Conservation (phyloP, 2,329 filamentous ascomycete genomes). For the Curvularia sp. region DNA sequence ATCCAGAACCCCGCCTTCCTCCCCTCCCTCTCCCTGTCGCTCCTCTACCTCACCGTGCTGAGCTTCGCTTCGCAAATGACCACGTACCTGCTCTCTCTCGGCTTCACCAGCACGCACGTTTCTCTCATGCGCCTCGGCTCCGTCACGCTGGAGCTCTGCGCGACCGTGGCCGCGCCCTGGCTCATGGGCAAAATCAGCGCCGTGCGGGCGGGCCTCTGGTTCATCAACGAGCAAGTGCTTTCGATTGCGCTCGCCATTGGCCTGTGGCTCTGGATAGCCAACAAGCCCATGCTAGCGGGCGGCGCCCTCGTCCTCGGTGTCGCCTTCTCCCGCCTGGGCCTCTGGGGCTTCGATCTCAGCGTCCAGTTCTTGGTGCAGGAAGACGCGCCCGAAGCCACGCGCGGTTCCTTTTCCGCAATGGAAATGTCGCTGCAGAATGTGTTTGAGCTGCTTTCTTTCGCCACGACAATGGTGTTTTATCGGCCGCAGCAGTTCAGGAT, state of each 20-base stretch:
- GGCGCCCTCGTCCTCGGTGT: conserved; percentile 50
- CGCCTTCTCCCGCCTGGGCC: conserved; percentile 53
- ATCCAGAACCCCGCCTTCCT: conserved; percentile 64
- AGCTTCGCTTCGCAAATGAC: conserved; percentile 65
- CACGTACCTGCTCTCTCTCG: conserved; percentile 66
- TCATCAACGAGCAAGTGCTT: conserved; percentile 70
- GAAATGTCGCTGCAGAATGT: conserved; percentile 73
- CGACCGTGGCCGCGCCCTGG: conserved; percentile 67
- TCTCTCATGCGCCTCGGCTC: conserved; percentile 62
- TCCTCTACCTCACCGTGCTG: conserved; percentile 65
- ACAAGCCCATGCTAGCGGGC: conserved; percentile 32
- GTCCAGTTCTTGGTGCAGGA: conserved; percentile 58
- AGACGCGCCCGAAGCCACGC: conserved; percentile 49
- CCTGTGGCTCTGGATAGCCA: conserved; percentile 29
- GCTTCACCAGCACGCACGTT: conserved; percentile 61
- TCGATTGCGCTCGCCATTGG: conserved; percentile 57
- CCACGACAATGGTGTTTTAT: conserved; percentile 69
- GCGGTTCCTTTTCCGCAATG: conserved; percentile 73
- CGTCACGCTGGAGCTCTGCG: conserved; percentile 64
- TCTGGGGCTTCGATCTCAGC: conserved; percentile 59
- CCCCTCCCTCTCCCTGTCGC: conserved; percentile 65
- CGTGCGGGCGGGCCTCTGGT: conserved; percentile 74
- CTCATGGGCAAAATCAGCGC: conserved; percentile 60
- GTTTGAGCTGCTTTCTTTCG: conserved; percentile 73
- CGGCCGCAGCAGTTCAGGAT: conserved; percentile 69